Evolutionary conservation across 1,139 yeast species (phyloP).

Genomic region (Hyphopichia khmerensis): DNA sequence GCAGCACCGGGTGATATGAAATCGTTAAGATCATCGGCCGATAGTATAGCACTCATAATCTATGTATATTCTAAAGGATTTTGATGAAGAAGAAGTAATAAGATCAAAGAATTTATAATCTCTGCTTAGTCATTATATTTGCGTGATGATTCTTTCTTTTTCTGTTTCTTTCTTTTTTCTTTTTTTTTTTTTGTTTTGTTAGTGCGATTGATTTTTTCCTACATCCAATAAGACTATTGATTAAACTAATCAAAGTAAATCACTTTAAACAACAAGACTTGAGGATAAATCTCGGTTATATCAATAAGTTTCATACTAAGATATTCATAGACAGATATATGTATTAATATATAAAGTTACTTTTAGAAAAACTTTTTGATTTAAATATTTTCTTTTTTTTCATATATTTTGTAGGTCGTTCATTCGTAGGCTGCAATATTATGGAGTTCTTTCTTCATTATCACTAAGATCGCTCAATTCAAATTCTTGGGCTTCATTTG

Average conservation of each 20-base stretch:
- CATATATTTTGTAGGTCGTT: too few relatives aligned
- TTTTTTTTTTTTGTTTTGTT: background rate
- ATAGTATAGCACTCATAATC: constrained; percentile 78
- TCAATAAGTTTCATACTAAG: too few relatives aligned
- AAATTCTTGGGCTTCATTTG: constrained; percentile 24
- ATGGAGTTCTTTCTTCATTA: constrained; percentile 11
- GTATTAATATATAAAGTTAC: too few relatives aligned
- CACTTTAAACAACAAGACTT: too few relatives aligned
- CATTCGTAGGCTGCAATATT: background rate
- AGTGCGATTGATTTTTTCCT: background rate
- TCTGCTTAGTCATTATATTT: constrained; percentile 1
- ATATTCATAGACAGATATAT: too few relatives aligned
- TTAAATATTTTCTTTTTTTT: too few relatives aligned
- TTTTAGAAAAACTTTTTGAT: too few relatives aligned
- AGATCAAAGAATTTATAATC: background rate
- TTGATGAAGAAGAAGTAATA: too few relatives aligned
- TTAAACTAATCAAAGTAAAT: background rate
- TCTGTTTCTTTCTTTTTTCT: background rate
- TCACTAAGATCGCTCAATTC: constrained; percentile 35
- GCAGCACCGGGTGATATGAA: constrained; percentile 94
- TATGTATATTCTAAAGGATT: too few relatives aligned
- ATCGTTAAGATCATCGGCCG: constrained; percentile 90
- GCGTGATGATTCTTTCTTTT: background rate
- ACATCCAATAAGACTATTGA: background rate
- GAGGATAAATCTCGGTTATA: too few relatives aligned